Evolutionary conservation across 225 moss, liverwort and hornwort genomes (phyloP).

Genomic region (Physcomitrium patens): DNA sequence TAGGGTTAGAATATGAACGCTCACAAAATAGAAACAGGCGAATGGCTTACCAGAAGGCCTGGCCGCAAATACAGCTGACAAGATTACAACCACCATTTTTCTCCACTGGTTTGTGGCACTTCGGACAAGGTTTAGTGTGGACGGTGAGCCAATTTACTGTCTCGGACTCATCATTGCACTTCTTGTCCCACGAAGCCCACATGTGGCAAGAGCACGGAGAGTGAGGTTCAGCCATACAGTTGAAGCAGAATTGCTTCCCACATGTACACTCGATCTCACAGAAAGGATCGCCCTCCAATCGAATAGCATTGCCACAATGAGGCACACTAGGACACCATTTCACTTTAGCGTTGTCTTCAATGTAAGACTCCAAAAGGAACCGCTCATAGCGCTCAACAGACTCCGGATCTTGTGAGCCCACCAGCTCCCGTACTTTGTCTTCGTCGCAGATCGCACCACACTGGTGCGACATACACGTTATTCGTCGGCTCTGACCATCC

Average conservation of each 20-base stretch:
- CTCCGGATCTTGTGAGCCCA: conserved; percentile 75
- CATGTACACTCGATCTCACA: conserved; percentile 97
- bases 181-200: conserved; percentile 99
- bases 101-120: conserved; percentile 95
- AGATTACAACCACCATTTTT: conserved; percentile 97
- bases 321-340: conserved; percentile 99
- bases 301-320: conserved; percentile 96
- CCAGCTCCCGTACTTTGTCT: conserved; percentile 91
- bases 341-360: conserved; percentile 98
- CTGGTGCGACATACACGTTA: conserved; percentile 93
- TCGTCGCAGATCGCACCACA: conserved; percentile 98
- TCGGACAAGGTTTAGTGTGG: conserved; percentile 96
- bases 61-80: conserved; percentile 94
- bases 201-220: conserved; percentile 98
- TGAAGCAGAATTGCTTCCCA: conserved; percentile 95
- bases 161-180: conserved; percentile 96
- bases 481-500: conserved; percentile 94
- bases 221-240: conserved; percentile 97
- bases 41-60: conserved; percentile 85
- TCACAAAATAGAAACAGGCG: not conserved
- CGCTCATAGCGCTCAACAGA: conserved; percentile 89
- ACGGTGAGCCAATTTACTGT: conserved; percentile 96
- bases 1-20: not conserved
- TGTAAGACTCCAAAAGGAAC: conserved; percentile 95
- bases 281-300: conserved; percentile 87